Evolutionary conservation across 768 basidiomycete species (phyloP), one percentile per base, ranked within the genome.

Genomic region (Strobilomyces echinocephalus): DNA sequence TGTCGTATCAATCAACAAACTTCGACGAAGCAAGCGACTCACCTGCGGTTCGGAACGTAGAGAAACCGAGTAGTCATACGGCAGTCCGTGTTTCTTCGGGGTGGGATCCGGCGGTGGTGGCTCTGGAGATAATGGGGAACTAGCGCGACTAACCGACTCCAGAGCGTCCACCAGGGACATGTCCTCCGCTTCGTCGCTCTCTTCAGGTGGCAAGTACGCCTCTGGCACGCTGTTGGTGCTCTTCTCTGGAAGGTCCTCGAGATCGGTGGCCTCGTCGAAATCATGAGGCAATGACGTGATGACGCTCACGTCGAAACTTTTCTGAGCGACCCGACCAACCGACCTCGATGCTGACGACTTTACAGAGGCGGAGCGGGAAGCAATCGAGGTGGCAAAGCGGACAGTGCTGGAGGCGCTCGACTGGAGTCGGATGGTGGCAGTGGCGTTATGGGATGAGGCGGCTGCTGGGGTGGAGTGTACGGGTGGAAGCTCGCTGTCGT

Each of bases 381-480:
- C 73, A 41, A 83, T 71, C 11, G 81, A 90, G 16, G 71, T 71
- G 5, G 79, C 80, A 55, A 80, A 81, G 15, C 80, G 72, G 10
- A 69, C 69, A 7, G 75, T 72, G 54, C 79, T 81, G 7, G 71
- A 73, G 66, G 84, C 60, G 72, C 79, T 70, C 54, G 80, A 62
- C 66, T 82, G 72, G 61, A 82, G 54, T 65, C 77, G 75, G 46
- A 81, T 72, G 9, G 76, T 74, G 26, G 79, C 74, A 20, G 79
- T 76, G 11, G 76, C 78, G 24, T 73, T 73, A 53, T 81, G 76
- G 42, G 77, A 78, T 3, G 75, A 77, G 11, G 72, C 68, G 6
- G 77, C 72, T 3, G 77, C 75, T 34, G 85, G 88, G 1, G 84
- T 91, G 1, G 85, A 89, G 55, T 86, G 84, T 9, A 84, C 73